Conservation (phyloP, 371 early-diverging fungal genomes). For the Syncephalastrum contaminatum region DNA sequence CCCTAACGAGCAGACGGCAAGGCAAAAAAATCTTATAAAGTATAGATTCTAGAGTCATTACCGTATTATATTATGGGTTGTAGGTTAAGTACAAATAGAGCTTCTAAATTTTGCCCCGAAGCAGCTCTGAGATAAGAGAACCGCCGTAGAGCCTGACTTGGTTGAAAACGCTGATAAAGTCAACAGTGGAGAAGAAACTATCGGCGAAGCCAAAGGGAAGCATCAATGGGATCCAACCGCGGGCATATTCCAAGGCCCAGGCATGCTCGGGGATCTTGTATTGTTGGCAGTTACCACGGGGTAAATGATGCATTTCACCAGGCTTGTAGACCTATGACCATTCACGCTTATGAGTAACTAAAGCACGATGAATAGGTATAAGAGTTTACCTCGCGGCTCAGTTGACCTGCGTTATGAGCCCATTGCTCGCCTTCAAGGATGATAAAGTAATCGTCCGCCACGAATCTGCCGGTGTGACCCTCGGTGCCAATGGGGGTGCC, state of each 20-base stretch:
- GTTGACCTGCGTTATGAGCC: slow-evolving; percentile 47
- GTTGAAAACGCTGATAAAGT: slow-evolving; percentile 30
- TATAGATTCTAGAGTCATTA: not conserved
- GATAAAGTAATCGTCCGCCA: slow-evolving; percentile 59
- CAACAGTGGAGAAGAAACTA: slow-evolving; percentile 50
- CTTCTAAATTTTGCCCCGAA: slow-evolving; percentile 44
- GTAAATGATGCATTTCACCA: slow-evolving; percentile 52
- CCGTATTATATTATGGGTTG: not conserved
- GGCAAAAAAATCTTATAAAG: no score
- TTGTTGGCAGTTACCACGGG: slow-evolving; percentile 48
- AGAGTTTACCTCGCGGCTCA: slow-evolving; percentile 28
- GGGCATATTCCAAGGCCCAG: slow-evolving; percentile 58
- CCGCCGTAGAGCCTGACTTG: slow-evolving; percentile 38
- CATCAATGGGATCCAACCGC: slow-evolving; percentile 56
- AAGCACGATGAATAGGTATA: no score
- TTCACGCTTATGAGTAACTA: not conserved
- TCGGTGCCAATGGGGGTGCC: slow-evolving; percentile 59
- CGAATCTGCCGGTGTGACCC: slow-evolving; percentile 52
- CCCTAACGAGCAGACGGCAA: no score
- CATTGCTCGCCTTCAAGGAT: slow-evolving; percentile 60
- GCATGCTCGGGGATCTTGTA: slow-evolving; percentile 57
- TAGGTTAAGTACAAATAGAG: not conserved
- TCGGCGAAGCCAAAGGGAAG: slow-evolving; percentile 55
- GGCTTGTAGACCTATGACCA: slow-evolving; percentile 36
- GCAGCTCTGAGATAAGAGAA: slow-evolving; percentile 27